These are phyloP conservation scores for Eutypella sp. DNA, from an alignment of 2,329 filamentous ascomycete genomes.

Conservation along the genomic window DNA sequence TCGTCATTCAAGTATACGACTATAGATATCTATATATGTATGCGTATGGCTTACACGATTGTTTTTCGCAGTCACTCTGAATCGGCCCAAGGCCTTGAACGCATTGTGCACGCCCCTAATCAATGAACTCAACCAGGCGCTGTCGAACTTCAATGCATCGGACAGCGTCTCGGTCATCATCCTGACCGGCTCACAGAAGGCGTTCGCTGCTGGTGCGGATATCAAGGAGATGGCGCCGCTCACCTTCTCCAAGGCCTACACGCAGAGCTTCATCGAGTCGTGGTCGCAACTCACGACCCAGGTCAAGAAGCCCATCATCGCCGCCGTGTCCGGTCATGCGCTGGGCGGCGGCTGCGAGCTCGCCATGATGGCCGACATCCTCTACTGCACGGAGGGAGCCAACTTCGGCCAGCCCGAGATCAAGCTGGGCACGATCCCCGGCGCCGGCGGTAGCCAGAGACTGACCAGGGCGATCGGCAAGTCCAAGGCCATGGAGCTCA, in stretches of 20 bases:
- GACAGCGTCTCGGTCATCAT: conserved; percentile 70
- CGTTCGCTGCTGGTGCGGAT: conserved; percentile 93
- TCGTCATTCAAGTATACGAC: not conserved
- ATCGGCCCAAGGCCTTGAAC: conserved; percentile 93
- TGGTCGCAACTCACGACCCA: conserved; percentile 83
- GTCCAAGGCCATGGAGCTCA: conserved; percentile 84
- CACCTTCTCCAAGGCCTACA: conserved; percentile 84
- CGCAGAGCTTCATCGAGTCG: conserved; percentile 84
- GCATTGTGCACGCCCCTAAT: conserved; percentile 90
- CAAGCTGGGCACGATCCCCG: conserved; percentile 88
- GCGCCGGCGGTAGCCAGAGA: conserved; percentile 85
- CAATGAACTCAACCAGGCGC: conserved; percentile 76
- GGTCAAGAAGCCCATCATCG: conserved; percentile 91
- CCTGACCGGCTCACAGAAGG: conserved; percentile 81
- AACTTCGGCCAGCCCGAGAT: conserved; percentile 98
- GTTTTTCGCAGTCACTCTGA: conserved; percentile 70
- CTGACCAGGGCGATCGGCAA: conserved; percentile 80
- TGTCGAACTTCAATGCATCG: conserved; percentile 65
- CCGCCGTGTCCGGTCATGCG: conserved; percentile 90
- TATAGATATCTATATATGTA: not conserved
- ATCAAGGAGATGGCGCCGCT: conserved; percentile 98
- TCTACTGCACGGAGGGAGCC: conserved; percentile 81
- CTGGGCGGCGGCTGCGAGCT: conserved; percentile 94
- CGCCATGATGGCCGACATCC: conserved; percentile 93
- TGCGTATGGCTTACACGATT: conserved; percentile 5